phyloP scores from a whole-genome alignment of 768 basidiomycete species.

The Leccinum ochraceum region DNA sequence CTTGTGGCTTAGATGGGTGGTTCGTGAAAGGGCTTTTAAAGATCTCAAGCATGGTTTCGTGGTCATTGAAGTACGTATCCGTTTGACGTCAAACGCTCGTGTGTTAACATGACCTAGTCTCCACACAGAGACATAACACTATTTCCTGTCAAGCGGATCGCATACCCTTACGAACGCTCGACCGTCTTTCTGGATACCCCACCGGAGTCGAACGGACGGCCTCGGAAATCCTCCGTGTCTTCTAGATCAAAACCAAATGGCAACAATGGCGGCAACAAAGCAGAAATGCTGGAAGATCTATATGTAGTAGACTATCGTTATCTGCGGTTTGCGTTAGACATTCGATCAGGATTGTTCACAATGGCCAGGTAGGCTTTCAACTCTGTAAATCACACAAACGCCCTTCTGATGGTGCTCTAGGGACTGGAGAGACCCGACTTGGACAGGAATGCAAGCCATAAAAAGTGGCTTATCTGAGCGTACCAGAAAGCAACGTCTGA shows the following conservation, averaged over 20 bases:
- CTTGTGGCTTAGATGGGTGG: conserved; percentile 87
- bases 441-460: conserved; percentile 60
- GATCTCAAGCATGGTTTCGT: conserved; percentile 70
- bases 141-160: conserved; percentile 64
- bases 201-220: conserved; percentile 31
- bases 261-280: conserved; percentile 31
- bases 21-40: conserved; percentile 81
- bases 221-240: conserved; percentile 22
- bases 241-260: conserved; percentile 35
- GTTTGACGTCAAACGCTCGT: conserved; percentile 3
- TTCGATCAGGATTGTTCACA: conserved; percentile 75
- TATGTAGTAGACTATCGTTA: conserved; percentile 89
- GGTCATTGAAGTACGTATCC: conserved; percentile 78
- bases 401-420: conserved; percentile 40
- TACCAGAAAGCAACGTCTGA: conserved; percentile 61
- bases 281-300: conserved; percentile 49
- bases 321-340: conserved; percentile 86
- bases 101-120: conserved; percentile 54
- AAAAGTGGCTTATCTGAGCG: conserved; percentile 60
- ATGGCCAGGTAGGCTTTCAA: conserved; percentile 63
- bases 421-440: conserved; percentile 86
- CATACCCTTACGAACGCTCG: conserved; percentile 76
- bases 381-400: not conserved
- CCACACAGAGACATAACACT: conserved; percentile 81
- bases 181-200: conserved; percentile 67